A percentile compares a stretch with the other conserved stretches of the same genome.
phyloP scores from a whole-genome alignment of 2,329 filamentous ascomycete species.

The Dactylonectria estremocensis region DNA sequence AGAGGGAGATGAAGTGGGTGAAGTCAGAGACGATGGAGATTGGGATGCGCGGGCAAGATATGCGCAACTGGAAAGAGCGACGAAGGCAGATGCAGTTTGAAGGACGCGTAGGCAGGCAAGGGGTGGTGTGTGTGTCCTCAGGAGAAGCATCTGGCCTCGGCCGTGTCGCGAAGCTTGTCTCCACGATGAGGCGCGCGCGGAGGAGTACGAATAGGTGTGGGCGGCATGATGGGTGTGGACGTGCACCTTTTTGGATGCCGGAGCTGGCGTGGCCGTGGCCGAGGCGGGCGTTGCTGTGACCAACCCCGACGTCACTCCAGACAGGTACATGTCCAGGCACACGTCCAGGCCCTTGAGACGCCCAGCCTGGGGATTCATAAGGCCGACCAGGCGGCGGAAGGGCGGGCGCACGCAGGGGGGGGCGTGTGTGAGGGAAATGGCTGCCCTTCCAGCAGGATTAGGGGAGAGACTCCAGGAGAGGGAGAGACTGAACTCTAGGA shows the following conservation, averaged over 20 bases:
- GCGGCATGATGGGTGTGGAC: conserved; percentile 25
- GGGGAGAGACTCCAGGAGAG: neutral
- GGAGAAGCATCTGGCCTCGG: conserved; percentile 44
- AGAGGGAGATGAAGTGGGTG: conserved; percentile 21
- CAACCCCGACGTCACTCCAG: conserved; percentile 48
- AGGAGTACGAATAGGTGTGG: neutral
- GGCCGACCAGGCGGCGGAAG: conserved; percentile 27
- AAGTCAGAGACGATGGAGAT: conserved; percentile 18
- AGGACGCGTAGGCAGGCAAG: conserved; percentile 42
- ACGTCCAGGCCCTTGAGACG: conserved; percentile 50
- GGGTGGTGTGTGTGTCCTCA: conserved; percentile 44
- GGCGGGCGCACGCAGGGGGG: neutral
- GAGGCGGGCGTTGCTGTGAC: conserved; percentile 37
- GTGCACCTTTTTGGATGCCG: conserved; percentile 21
- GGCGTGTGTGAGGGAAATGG: conserved; percentile 14
- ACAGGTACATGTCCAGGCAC: conserved; percentile 46
- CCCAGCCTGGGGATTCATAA: conserved; percentile 54
- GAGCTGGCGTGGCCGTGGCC: conserved; percentile 26
- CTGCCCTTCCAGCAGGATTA: conserved; percentile 1
- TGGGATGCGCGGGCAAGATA: conserved; percentile 44
- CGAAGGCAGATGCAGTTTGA: conserved; percentile 43
- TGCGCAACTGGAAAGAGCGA: conserved; percentile 46
- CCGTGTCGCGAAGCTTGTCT: conserved; percentile 42
- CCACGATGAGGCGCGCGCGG: conserved; percentile 40
- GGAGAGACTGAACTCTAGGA: conserved; percentile 6